These are phyloP conservation scores for Hypoxylon trugodes DNA, from an alignment of 495 filamentous ascomycete genomes.

Conservation along the genomic window DNA sequence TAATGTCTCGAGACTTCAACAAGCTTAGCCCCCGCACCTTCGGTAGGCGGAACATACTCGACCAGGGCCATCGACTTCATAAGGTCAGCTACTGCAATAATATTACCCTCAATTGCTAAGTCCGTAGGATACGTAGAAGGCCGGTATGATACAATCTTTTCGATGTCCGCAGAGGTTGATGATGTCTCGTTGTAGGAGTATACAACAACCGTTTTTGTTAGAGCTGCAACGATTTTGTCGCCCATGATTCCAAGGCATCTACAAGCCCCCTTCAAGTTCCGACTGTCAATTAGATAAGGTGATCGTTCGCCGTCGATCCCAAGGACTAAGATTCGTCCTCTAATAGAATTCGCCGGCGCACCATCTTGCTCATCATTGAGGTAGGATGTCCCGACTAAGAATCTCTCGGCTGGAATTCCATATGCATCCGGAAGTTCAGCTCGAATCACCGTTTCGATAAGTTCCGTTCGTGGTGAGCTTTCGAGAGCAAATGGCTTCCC, in stretches of 20 bases:
- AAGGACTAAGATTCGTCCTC: slow-evolving; percentile 84
- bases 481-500: slow-evolving; percentile 53
- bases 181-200: slow-evolving; percentile 62
- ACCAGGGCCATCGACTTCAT: slow-evolving; percentile 92
- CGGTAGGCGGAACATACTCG: slow-evolving; percentile 63
- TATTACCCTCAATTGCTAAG: slow-evolving; percentile 71
- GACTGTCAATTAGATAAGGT: slow-evolving; percentile 70
- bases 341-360: slow-evolving; percentile 49
- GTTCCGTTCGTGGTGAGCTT: slow-evolving; percentile 70
- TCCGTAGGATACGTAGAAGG: slow-evolving; percentile 88
- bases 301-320: slow-evolving; percentile 78
- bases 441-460: slow-evolving; percentile 85
- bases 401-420: slow-evolving; percentile 75
- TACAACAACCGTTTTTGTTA: slow-evolving; percentile 84
- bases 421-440: slow-evolving; percentile 72
- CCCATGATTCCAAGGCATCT: slow-evolving; percentile 76
- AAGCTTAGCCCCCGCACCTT: slow-evolving; percentile 58
- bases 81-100: slow-evolving; percentile 86
- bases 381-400: slow-evolving; percentile 87
- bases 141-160: slow-evolving; percentile 75
- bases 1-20: slow-evolving; percentile 82
- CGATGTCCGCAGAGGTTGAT: slow-evolving; percentile 61
- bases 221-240: slow-evolving; percentile 81
- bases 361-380: slow-evolving; percentile 63
- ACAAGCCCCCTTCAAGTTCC: slow-evolving; percentile 77